These are phyloP conservation scores for Nakazawaea ernobii DNA, from an alignment of 805 yeast genomes.

Conservation along the genomic window DNA sequence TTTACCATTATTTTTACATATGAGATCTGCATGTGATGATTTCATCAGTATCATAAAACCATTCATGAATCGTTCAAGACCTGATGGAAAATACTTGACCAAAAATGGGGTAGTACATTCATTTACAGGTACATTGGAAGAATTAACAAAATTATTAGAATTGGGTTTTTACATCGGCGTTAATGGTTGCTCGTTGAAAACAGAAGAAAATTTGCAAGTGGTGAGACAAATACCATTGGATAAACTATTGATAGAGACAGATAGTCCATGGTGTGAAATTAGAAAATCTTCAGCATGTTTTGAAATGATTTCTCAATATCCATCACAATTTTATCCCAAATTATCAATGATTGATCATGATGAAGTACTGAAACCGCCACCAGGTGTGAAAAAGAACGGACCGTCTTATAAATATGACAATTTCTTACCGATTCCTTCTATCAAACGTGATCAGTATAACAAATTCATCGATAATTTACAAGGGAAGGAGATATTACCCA, in stretches of 20 bases:
- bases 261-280: conserved; percentile 98
- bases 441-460: conserved; percentile 57
- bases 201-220: conserved; percentile 65
- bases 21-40: conserved; percentile 82
- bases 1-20: conserved; percentile 83
- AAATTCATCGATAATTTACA: conserved; percentile 18
- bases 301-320: conserved; percentile 47
- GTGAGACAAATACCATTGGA: conserved; percentile 65
- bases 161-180: conserved; percentile 71
- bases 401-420: conserved; percentile 34
- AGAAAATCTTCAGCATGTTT: conserved; percentile 76
- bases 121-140: conserved; percentile 77
- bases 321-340: conserved; percentile 51
- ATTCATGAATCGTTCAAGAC: conserved; percentile 40
- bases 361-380: not conserved
- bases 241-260: conserved; percentile 80
- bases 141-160: conserved; percentile 49
- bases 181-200: conserved; percentile 89
- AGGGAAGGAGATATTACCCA: conserved; percentile 22
- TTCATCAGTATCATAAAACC: conserved; percentile 62
- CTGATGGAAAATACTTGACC: conserved; percentile 20
- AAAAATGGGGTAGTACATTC: conserved; percentile 89
- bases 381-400: conserved; percentile 14
- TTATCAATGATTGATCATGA: conserved; percentile 11
- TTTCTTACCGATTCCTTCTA: conserved; percentile 53